A percentile compares a stretch with the other conserved stretches of the same genome.
Evolutionary conservation across 352 stramenopile genomes (phyloP).

Genomic region (Pythium rishiriense): DNA sequence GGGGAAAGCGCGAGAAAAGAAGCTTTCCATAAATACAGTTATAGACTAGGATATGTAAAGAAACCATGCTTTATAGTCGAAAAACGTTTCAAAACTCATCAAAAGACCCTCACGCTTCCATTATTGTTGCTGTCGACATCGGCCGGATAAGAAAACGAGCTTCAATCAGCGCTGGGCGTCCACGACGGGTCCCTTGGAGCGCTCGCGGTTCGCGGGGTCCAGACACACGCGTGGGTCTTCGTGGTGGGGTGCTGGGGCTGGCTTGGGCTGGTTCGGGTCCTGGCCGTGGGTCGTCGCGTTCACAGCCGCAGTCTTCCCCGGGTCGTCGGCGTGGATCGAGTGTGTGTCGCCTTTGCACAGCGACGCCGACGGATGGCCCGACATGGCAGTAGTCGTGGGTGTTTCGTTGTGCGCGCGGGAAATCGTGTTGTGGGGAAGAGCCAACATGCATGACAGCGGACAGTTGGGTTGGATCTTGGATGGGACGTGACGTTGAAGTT

Average conservation of each 20-base stretch:
- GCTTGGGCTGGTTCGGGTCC: background rate
- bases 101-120: too few species aligned
- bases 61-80: too few species aligned
- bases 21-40: too few species aligned
- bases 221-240: background rate
- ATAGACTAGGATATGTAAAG: too few species aligned
- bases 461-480: background rate
- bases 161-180: background rate
- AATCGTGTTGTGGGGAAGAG: background rate
- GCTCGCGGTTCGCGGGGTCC: background rate
- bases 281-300: conserved; percentile 7
- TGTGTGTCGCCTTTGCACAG: conserved; percentile 11
- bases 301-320: background rate
- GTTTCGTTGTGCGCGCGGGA: background rate
- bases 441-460: background rate
- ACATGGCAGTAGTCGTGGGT: background rate
- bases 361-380: conserved; percentile 7
- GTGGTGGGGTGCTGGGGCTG: background rate
- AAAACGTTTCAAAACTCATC: too few species aligned
- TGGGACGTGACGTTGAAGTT: background rate
- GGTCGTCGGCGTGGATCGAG: conserved; percentile 1
- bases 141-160: too few species aligned
- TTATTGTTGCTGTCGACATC: too few species aligned
- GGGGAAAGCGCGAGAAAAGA: too few species aligned
- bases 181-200: background rate